Percentiles rank a stretch among this genome's conserved stretches.
These are phyloP conservation scores for Phytophthora tentaculata DNA, from an alignment of 352 stramenopile genomes.

Conservation along the genomic window DNA sequence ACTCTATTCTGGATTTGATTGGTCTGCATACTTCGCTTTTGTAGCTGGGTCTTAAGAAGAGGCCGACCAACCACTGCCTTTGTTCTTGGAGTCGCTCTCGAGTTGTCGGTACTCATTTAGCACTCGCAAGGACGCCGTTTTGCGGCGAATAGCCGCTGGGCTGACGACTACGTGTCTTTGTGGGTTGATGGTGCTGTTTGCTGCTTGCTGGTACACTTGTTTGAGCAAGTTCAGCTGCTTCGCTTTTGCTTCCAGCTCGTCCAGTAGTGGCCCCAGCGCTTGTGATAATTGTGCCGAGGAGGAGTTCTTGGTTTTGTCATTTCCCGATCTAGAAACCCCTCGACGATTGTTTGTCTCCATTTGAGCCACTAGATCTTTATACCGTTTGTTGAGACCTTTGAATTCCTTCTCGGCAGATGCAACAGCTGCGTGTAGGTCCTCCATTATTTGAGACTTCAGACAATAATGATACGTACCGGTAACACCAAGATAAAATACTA, in stretches of 20 bases:
- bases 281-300: constrained; percentile 51
- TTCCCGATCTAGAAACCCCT: constrained; percentile 5
- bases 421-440: constrained; percentile 52
- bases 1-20: constrained; percentile 19
- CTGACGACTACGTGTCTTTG: constrained; percentile 56
- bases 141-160: constrained; percentile 61
- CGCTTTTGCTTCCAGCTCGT: constrained; percentile 71
- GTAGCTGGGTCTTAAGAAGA: constrained; percentile 1
- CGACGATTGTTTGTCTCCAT: constrained; percentile 42
- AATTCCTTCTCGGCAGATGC: constrained; percentile 56
- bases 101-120: constrained; percentile 72
- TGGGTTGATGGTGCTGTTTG: constrained; percentile 66
- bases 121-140: constrained; percentile 69
- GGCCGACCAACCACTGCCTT: constrained; percentile 33
- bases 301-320: constrained; percentile 13
- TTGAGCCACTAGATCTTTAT: constrained; percentile 50
- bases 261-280: constrained; percentile 50
- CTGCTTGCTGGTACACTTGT: constrained; percentile 62
- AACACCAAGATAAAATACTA: too few species aligned
- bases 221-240: constrained; percentile 75
- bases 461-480: too few species aligned
- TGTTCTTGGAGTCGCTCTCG: constrained; percentile 52
- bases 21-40: not conserved
- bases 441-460: constrained; percentile 61
- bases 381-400: constrained; percentile 46